Conservation (phyloP, 805 yeast genomes). For the Clavispora asparagi region DNA sequence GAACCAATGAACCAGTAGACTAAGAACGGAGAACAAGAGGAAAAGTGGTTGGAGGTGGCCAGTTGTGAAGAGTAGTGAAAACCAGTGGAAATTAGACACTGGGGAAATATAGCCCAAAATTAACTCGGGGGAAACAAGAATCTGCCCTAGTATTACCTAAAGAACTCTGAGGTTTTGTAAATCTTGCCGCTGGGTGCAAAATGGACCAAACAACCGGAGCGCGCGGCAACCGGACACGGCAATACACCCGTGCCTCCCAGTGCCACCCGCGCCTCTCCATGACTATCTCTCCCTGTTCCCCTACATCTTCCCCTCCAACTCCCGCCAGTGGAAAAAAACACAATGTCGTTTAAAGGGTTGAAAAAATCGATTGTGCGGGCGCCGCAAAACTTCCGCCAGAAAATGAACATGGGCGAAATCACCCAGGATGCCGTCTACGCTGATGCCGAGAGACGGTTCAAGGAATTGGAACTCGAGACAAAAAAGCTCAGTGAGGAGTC, state of each 20-base stretch:
- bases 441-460: constrained; percentile 95
- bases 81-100: no score
- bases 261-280: not conserved
- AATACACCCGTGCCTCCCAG: not conserved
- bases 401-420: constrained; percentile 73
- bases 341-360: constrained; percentile 85
- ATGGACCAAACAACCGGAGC: no score
- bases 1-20: no score
- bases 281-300: not conserved
- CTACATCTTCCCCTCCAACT: not conserved
- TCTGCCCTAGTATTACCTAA: no score
- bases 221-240: not conserved
- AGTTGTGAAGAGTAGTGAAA: no score
- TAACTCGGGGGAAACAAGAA: no score
- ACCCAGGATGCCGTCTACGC: constrained; percentile 76
- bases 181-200: not conserved
- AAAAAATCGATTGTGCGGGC: constrained; percentile 79
- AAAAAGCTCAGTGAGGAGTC: constrained; percentile 87
- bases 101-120: no score
- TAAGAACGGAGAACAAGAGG: no score
- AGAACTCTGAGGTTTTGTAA: not conserved
- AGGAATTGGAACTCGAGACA: constrained; percentile 85
- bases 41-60: no score
- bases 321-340: not conserved
- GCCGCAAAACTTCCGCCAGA: constrained; percentile 87